These are phyloP conservation scores for Gypsophila paniculata DNA, from an alignment of 179 eudicot genomes.

Conservation along the genomic window DNA sequence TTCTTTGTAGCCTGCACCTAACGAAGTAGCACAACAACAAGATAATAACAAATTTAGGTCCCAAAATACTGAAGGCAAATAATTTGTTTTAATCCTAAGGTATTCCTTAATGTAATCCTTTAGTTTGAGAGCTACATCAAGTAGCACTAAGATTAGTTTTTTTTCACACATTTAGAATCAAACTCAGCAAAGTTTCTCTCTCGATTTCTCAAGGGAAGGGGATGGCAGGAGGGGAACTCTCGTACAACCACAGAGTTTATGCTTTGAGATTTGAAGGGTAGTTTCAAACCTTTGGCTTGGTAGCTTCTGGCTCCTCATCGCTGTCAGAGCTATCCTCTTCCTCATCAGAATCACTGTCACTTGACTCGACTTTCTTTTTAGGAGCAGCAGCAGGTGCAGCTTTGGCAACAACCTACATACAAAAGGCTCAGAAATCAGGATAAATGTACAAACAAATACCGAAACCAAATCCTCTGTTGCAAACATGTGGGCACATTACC, in stretches of 20 bases:
- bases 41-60: background rate
- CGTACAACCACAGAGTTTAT: slow-evolving; percentile 16
- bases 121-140: background rate
- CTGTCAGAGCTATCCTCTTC: slow-evolving; percentile 32
- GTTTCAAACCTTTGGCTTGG: slow-evolving; percentile 16
- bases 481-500: background rate
- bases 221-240: background rate
- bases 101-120: background rate
- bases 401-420: slow-evolving; percentile 11
- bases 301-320: slow-evolving; percentile 29
- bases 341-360: slow-evolving; percentile 34
- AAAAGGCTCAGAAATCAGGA: background rate
- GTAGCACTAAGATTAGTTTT: background rate
- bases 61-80: background rate
- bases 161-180: background rate
- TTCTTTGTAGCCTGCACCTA: slow-evolving; percentile 10
- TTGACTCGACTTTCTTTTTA: slow-evolving; percentile 34
- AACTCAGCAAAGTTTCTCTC: background rate
- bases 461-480: background rate
- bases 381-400: slow-evolving; percentile 7
- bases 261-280: slow-evolving; percentile 2
- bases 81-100: background rate
- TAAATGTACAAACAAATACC: background rate
- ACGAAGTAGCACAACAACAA: background rate
- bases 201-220: background rate